Evolutionary conservation across 176 grass and related monocot genomes (phyloP), one percentile per base, ranked within the genome.

Genomic region (Aechmea fasciata): DNA sequence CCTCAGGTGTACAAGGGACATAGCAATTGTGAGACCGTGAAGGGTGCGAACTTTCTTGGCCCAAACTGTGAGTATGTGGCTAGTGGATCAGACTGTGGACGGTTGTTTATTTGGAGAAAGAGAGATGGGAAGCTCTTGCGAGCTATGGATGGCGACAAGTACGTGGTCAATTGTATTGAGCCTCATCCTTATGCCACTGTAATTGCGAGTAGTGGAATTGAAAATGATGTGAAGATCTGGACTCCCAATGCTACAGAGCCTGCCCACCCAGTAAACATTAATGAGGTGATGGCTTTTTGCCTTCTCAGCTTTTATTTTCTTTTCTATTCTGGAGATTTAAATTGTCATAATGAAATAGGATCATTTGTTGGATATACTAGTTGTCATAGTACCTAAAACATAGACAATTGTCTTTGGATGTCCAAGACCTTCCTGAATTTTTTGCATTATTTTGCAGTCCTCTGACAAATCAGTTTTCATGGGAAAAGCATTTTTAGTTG

Each of bases 81-180:
- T 6, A 91, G 85, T 81, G 92, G 92, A 66, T 92, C 88, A 65
- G 88, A 91, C 47, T 96, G 92, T 71, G 92, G 92, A 7, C 72
- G 85, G 52, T 68, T 91, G 28, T 96, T 96, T 80, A 89, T 96
- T 80, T 96, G 85, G 92, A 89, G 85, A 73, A 91, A 86, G 79
- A 86, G 75, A 84, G 88, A 89, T 48, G 83, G 85, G 51, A 87
- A 73, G 47, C 78, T 96, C 67, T 67, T 96, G 63, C 64, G 52
- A 23, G 88, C 81, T 49, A 87, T 91, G 83, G 88, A 88, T 22
- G 92, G 88, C 63, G 92, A 96, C 78, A 85, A 76, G 18, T 86
- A 83, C 47, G 80, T 87, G 28, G 88, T 96, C 13, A 96, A 92
- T 77, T 96, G 85, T 62, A 89, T 96, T 48, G 92, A 92, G 78